Evolutionary conservation across 495 filamentous ascomycete species (phyloP).

Genomic region (Glonium stellatum): DNA sequence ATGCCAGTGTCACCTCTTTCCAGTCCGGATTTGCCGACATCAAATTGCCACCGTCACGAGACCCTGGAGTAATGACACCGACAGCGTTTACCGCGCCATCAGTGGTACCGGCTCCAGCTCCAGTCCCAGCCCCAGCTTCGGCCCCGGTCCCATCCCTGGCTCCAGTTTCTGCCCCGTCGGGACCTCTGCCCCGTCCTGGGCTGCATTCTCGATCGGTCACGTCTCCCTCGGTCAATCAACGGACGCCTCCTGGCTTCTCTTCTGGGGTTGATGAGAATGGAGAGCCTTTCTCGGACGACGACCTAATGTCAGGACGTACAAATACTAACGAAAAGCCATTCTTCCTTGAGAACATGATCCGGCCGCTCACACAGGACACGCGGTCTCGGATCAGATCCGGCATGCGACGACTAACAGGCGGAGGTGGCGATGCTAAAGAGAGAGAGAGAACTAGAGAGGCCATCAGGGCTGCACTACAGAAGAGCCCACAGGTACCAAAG

Average conservation of each 20-base stretch:
- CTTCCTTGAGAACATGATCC: slow-evolving; percentile 25
- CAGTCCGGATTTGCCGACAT: slow-evolving; percentile 80
- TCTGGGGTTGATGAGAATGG: slow-evolving; percentile 29
- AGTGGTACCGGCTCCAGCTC: slow-evolving; percentile 6
- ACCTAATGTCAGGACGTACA: slow-evolving; percentile 17
- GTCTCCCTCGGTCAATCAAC: slow-evolving; percentile 29
- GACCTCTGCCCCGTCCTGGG: slow-evolving; percentile 26
- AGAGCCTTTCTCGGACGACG: slow-evolving; percentile 38
- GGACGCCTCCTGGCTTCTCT: slow-evolving; percentile 18
- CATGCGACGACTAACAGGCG: slow-evolving; percentile 32
- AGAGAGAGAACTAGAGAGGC: slow-evolving; percentile 27
- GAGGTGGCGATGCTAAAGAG: slow-evolving; percentile 28
- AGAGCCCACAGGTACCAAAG: slow-evolving; percentile 39
- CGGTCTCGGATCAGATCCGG: slow-evolving; percentile 25
- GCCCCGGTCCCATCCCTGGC: neutral
- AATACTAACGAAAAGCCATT: slow-evolving; percentile 11
- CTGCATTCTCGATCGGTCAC: slow-evolving; percentile 38
- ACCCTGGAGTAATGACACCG: slow-evolving; percentile 59
- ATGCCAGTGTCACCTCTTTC: slow-evolving; percentile 68
- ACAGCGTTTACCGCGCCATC: slow-evolving; percentile 39
- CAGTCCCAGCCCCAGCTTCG: slow-evolving; percentile 50
- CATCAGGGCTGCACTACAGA: slow-evolving; percentile 22
- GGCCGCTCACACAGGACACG: slow-evolving; percentile 26
- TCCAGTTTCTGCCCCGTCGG: slow-evolving; percentile 8
- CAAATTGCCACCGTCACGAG: slow-evolving; percentile 48